Conservation (phyloP, 2,329 filamentous ascomycete genomes). For the Hawksworthiomyces lignivorus region DNA sequence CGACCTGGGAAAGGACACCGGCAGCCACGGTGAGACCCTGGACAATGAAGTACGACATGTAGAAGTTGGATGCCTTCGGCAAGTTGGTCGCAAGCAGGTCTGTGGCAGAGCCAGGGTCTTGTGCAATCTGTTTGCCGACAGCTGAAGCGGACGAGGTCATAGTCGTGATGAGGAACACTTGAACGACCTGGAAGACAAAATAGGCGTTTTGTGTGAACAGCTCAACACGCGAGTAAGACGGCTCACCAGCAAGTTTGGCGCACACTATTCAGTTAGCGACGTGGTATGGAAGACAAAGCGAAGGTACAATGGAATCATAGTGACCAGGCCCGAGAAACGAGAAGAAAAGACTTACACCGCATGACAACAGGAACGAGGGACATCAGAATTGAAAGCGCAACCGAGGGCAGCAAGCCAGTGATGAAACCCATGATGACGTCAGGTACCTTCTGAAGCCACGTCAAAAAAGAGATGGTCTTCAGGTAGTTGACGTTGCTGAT, state of each 20-base stretch:
- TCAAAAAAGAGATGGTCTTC: constrained; percentile 56
- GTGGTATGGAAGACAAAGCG: no score
- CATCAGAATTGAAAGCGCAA: constrained; percentile 77
- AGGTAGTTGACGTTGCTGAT: constrained; percentile 79
- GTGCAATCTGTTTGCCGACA: constrained; percentile 53
- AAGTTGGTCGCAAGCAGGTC: constrained; percentile 63
- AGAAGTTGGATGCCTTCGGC: constrained; percentile 85
- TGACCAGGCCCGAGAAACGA: no score
- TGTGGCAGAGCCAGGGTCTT: constrained; percentile 55
- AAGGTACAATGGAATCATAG: no score
- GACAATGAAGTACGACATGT: constrained; percentile 89
- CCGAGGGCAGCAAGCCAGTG: constrained; percentile 72
- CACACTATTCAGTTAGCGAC: constrained; percentile 44
- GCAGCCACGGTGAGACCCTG: constrained; percentile 79
- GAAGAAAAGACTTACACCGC: constrained; percentile 47
- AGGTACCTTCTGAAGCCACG: constrained; percentile 67
- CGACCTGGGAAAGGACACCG: constrained; percentile 61
- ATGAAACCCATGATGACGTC: constrained; percentile 67
- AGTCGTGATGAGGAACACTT: constrained; percentile 80
- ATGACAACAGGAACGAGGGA: constrained; percentile 77
- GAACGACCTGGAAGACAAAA: constrained; percentile 80
- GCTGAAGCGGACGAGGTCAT: constrained; percentile 72
- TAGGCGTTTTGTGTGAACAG: constrained; percentile 86
- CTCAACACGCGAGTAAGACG: constrained; percentile 72
- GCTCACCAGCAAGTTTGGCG: constrained; percentile 72